These are phyloP conservation scores for Ogataea minuta DNA, from an alignment of 805 yeast species.

Conservation along the genomic window DNA sequence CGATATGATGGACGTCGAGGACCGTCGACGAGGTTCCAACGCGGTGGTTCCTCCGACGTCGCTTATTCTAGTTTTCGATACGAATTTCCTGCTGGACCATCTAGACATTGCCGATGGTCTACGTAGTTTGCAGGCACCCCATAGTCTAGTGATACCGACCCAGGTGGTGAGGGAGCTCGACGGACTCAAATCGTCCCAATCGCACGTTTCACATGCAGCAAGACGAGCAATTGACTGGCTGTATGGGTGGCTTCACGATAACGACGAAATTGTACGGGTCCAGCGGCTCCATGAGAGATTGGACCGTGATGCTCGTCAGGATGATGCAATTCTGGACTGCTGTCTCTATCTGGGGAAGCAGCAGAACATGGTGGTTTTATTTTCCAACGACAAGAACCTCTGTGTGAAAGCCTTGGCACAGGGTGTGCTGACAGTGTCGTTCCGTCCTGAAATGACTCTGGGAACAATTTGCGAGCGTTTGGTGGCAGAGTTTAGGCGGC, in stretches of 20 bases:
- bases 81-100: conserved; percentile 78
- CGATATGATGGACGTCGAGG: conserved; percentile 5
- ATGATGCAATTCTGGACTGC: conserved; percentile 85
- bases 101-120: conserved; percentile 56
- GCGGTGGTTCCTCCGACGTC: too few species aligned
- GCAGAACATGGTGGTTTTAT: conserved; percentile 48
- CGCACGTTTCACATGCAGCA: conserved; percentile 42
- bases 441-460: conserved; percentile 44
- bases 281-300: conserved; percentile 59
- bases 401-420: conserved; percentile 75
- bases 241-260: conserved; percentile 53
- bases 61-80: conserved; percentile 63
- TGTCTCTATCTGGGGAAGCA: conserved; percentile 58
- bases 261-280: conserved; percentile 52
- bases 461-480: conserved; percentile 41
- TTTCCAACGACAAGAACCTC: conserved; percentile 82
- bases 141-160: conserved; percentile 61
- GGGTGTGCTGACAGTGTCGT: conserved; percentile 61
- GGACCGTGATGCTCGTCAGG: conserved; percentile 49
- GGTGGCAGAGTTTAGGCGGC: conserved; percentile 9
- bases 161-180: conserved; percentile 79
- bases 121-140: conserved; percentile 37
- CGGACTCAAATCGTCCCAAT: conserved; percentile 58
- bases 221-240: conserved; percentile 81
- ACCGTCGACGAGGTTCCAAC: conserved; percentile 1